Percentiles rank a stretch among this genome's conserved stretches.
Conservation (phyloP, 2,329 filamentous ascomycete species). For the Leptodontidium sp. region DNA sequence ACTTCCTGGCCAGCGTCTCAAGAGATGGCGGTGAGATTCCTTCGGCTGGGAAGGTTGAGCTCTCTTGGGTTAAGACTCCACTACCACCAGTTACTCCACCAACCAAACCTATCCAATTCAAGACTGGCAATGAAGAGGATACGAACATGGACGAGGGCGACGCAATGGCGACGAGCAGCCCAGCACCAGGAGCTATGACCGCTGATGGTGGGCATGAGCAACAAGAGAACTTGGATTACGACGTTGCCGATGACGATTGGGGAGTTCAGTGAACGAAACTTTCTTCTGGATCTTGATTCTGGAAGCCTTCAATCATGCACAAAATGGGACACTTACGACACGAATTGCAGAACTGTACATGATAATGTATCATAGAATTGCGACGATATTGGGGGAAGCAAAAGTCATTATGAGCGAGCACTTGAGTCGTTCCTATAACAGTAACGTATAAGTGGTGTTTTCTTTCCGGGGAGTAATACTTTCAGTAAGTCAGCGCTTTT, state of each 20-base stretch:
- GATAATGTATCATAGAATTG: constrained; percentile 18
- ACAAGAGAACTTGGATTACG: constrained; percentile 49
- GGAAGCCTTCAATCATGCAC: not conserved
- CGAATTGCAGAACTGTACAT: constrained; percentile 13
- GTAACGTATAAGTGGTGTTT: not conserved
- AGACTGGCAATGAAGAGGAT: constrained; percentile 32
- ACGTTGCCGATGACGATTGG: constrained; percentile 52
- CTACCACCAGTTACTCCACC: constrained; percentile 39
- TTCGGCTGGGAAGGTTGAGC: constrained; percentile 69
- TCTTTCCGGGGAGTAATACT: not conserved
- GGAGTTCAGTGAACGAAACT: constrained; percentile 15
- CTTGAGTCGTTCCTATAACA: not conserved
- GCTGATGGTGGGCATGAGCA: constrained; percentile 33
- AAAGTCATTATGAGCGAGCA: not conserved
- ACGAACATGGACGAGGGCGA: constrained; percentile 44
- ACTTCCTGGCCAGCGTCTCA: constrained; percentile 59
- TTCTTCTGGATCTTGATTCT: constrained; percentile 1
- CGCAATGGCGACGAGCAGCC: constrained; percentile 41
- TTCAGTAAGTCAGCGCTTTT: not conserved
- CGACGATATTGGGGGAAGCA: constrained; percentile 5
- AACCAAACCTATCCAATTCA: constrained; percentile 22
- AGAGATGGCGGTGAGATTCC: constrained; percentile 64
- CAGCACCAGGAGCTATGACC: constrained; percentile 20
- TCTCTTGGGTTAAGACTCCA: constrained; percentile 64
- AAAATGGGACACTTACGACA: not conserved